These are phyloP conservation scores for Trapa incisa DNA, from an alignment of 345 rosid species.

Conservation along the genomic window DNA sequence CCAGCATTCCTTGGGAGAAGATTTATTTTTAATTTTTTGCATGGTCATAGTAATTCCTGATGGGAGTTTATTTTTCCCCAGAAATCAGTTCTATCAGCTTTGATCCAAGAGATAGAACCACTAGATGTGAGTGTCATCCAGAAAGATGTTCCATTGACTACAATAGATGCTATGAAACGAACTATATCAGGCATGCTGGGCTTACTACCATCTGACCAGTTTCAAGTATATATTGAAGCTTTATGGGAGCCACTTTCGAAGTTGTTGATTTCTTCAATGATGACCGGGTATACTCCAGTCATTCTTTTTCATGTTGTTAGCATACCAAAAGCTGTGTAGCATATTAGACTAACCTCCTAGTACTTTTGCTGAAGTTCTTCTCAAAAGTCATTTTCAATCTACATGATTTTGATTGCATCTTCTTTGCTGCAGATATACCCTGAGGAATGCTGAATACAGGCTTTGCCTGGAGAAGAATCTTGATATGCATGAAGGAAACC, in stretches of 20 bases:
- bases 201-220: slow-evolving; percentile 85
- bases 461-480: slow-evolving; percentile 84
- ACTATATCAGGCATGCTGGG: slow-evolving; percentile 97
- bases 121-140: slow-evolving; percentile 83
- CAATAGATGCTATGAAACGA: slow-evolving; percentile 94
- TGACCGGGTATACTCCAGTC: slow-evolving; percentile 72
- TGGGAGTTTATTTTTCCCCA: slow-evolving; percentile 3
- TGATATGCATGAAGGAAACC: slow-evolving; percentile 33
- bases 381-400: not conserved
- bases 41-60: not conserved
- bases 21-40: not conserved
- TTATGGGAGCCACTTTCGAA: slow-evolving; percentile 90
- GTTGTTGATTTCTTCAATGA: slow-evolving; percentile 82
- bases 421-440: slow-evolving; percentile 51
- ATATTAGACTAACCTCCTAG: not conserved
- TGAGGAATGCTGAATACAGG: slow-evolving; percentile 84
- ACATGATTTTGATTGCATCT: slow-evolving; percentile 1
- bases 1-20: not conserved
- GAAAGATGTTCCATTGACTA: slow-evolving; percentile 69
- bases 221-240: slow-evolving; percentile 79
- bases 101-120: slow-evolving; percentile 85
- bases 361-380: not conserved
- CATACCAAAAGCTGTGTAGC: not conserved
- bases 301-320: not conserved
- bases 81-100: slow-evolving; percentile 51